Evolutionary conservation across 805 yeast genomes (phyloP).

Genomic region (Candida pseudofarinosa): DNA sequence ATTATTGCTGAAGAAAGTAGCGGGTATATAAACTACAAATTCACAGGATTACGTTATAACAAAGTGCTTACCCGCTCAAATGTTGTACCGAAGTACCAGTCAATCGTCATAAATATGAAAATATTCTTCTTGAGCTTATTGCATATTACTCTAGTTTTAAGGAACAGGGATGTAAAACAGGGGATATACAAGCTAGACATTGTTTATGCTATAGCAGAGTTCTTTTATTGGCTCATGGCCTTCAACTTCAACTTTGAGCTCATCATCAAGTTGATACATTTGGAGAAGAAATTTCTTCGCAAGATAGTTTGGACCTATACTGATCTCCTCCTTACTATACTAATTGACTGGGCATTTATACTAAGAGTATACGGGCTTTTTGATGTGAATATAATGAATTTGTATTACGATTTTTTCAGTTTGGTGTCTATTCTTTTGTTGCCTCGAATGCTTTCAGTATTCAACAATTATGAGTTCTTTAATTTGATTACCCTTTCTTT

Average conservation of each 20-base stretch:
- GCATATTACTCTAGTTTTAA: conserved; percentile 26
- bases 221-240: conserved; percentile 41
- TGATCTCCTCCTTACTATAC: conserved; percentile 38
- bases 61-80: conserved; percentile 28
- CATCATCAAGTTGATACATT: conserved; percentile 37
- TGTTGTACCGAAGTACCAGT: conserved; percentile 39
- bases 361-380: conserved; percentile 16
- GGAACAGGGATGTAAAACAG: conserved; percentile 1
- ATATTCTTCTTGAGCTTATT: conserved; percentile 26
- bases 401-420: conserved; percentile 33
- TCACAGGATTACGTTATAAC: conserved; percentile 26
- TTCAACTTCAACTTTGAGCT: conserved; percentile 47
- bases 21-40: conserved; percentile 26
- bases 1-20: conserved; percentile 3
- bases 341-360: conserved; percentile 33
- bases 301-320: conserved; percentile 52
- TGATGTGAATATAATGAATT: conserved; percentile 10
- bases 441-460: conserved; percentile 47
- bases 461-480: conserved; percentile 50
- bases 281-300: conserved; percentile 43
- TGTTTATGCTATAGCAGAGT: conserved; percentile 21
- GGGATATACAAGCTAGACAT: conserved; percentile 12
- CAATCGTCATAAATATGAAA: conserved; percentile 35
- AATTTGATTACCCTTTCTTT: conserved; percentile 49
- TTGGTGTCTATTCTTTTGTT: conserved; percentile 45